Evolutionary conservation across 1,284 basidiomycete genomes (phyloP).

Genomic region (Leccinum pachyderme): DNA sequence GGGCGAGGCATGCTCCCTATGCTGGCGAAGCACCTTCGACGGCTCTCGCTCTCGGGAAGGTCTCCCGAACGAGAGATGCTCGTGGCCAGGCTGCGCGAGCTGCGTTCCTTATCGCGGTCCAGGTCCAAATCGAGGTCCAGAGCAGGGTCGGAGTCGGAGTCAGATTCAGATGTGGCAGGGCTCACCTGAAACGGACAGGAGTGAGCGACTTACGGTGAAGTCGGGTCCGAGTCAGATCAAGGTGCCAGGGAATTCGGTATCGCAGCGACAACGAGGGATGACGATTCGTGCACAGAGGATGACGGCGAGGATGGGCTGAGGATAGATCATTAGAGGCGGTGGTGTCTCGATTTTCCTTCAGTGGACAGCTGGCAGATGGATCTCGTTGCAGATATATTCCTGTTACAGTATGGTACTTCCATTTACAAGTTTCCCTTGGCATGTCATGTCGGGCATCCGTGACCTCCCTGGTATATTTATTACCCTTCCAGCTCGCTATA

Average conservation of each 20-base stretch:
- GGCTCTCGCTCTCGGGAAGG: conserved; percentile 22
- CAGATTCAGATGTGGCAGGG: conserved; percentile 10
- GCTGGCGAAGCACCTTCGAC: conserved; percentile 5
- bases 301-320: conserved; percentile 20
- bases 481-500: too few species aligned
- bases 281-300: conserved; percentile 29
- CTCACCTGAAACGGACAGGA: conserved; percentile 22
- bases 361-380: not conserved
- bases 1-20: conserved; percentile 30
- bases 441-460: too few species aligned
- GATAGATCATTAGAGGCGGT: not conserved
- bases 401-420: not conserved
- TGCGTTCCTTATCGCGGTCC: conserved; percentile 16
- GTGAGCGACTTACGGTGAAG: conserved; percentile 10
- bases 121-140: not conserved
- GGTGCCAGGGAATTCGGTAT: conserved; percentile 29
- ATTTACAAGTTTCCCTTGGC: too few species aligned
- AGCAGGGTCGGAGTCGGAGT: not conserved
- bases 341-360: not conserved
- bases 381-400: not conserved
- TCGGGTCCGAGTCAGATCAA: conserved; percentile 24
- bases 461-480: too few species aligned
- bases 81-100: conserved; percentile 6
- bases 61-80: conserved; percentile 6
- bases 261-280: conserved; percentile 29